phyloP scores from a whole-genome alignment of 768 basidiomycete species.

The Lactifluus subvellereus region DNA sequence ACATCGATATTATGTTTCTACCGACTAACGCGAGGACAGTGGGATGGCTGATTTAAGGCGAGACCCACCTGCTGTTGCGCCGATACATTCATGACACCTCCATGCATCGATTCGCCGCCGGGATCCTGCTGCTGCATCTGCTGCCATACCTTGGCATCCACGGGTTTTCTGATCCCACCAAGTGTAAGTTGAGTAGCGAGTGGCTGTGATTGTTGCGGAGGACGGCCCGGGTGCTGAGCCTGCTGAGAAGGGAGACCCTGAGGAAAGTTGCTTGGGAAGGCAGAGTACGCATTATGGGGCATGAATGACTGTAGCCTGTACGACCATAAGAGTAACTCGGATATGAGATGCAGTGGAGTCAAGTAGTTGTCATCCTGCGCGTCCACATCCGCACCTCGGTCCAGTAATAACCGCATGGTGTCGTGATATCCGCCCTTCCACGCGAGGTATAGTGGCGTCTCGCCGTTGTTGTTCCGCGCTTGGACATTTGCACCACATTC shows the following conservation, averaged over 20 bases:
- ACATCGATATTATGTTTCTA: not conserved
- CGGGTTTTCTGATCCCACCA: constrained; percentile 19
- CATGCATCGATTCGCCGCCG: constrained; percentile 15
- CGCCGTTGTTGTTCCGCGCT: too few species aligned
- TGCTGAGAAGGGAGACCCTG: constrained; percentile 18
- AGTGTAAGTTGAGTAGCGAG: constrained; percentile 18
- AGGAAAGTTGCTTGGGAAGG: constrained; percentile 19
- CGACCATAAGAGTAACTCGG: too few species aligned
- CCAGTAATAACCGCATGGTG: too few species aligned
- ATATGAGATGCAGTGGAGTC: too few species aligned
- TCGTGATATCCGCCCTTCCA: too few species aligned
- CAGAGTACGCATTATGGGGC: constrained; percentile 20
- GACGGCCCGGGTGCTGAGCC: constrained; percentile 19
- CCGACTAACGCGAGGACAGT: not conserved
- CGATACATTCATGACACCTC: not conserved
- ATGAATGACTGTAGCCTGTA: too few species aligned
- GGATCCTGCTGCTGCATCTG: constrained; percentile 12
- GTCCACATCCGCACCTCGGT: too few species aligned
- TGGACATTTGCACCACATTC: too few species aligned
- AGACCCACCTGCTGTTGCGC: constrained; percentile 16
- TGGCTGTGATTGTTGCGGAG: constrained; percentile 13
- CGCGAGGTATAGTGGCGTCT: too few species aligned
- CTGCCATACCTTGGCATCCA: constrained; percentile 16
- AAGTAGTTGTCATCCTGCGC: too few species aligned
- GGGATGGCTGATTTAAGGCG: not conserved